These are phyloP conservation scores for Lachancea kluyveri DNA, from an alignment of 805 yeast genomes.

Conservation along the genomic window DNA sequence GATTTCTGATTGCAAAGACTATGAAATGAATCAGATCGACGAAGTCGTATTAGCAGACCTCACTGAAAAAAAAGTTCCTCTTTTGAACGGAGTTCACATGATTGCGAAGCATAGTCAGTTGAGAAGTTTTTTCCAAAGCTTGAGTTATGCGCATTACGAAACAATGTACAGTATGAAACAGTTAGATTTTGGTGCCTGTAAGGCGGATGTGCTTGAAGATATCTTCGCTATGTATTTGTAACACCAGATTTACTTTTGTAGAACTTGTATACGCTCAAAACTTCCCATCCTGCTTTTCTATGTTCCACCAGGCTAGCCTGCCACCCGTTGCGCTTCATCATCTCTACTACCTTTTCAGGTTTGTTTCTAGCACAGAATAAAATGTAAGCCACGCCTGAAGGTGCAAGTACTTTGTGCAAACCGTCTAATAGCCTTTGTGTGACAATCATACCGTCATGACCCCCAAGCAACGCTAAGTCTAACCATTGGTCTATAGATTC, in stretches of 20 bases:
- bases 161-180: conserved; percentile 48
- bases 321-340: conserved; percentile 52
- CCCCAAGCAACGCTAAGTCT: conserved; percentile 87
- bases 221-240: conserved; percentile 31
- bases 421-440: conserved; percentile 57
- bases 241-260: conserved; percentile 3
- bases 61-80: conserved; percentile 21
- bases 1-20: conserved; percentile 35
- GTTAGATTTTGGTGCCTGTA: conserved; percentile 42
- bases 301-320: conserved; percentile 42
- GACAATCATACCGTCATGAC: conserved; percentile 82
- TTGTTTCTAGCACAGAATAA: conserved; percentile 87
- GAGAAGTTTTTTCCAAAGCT: conserved; percentile 21
- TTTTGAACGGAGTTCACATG: conserved; percentile 21
- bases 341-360: conserved; percentile 53
- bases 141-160: conserved; percentile 28
- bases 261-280: conserved; percentile 68
- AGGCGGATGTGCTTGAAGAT: conserved; percentile 54
- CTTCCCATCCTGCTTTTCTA: conserved; percentile 96
- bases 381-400: conserved; percentile 73
- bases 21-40: conserved; percentile 17
- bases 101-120: conserved; percentile 22
- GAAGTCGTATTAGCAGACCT: conserved; percentile 18
- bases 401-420: conserved; percentile 47
- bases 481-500: conserved; percentile 63